Conservation (phyloP, 305 asterid species). For the Fraxinus xanthoxyloides region DNA sequence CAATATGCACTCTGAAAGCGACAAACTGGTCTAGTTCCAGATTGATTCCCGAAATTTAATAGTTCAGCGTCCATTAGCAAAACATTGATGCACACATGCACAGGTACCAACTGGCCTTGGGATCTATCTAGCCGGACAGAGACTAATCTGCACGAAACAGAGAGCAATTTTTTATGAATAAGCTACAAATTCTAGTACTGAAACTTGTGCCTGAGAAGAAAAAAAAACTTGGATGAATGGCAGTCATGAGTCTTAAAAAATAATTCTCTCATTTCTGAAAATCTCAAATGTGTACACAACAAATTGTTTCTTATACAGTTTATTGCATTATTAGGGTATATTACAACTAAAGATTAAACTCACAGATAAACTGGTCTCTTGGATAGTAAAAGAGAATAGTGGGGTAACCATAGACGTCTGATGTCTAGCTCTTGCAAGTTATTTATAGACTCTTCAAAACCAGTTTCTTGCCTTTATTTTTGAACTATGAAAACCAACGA, state of each 20-base stretch:
- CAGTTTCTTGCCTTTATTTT: neutral
- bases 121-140: neutral
- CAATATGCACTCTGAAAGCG: neutral
- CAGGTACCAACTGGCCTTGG: neutral
- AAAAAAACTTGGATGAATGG: neutral
- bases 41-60: neutral
- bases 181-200: neutral
- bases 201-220: neutral
- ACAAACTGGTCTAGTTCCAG: neutral
- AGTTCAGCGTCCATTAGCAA: neutral
- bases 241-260: neutral
- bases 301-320: neutral
- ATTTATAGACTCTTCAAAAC: neutral
- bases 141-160: neutral
- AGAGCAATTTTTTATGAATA: neutral
- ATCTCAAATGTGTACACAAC: neutral
- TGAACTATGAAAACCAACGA: neutral
- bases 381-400: neutral
- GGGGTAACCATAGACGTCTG: neutral
- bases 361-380: neutral
- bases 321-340: neutral
- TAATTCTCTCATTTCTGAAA: neutral
- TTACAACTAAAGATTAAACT: neutral
- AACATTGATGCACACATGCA: neutral
- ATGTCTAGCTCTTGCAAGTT: neutral